A percentile compares a stretch with the other conserved stretches of the same genome.
phyloP scores from a whole-genome alignment of 2,329 filamentous ascomycete genomes.

The Fusarium fujikuroi region DNA sequence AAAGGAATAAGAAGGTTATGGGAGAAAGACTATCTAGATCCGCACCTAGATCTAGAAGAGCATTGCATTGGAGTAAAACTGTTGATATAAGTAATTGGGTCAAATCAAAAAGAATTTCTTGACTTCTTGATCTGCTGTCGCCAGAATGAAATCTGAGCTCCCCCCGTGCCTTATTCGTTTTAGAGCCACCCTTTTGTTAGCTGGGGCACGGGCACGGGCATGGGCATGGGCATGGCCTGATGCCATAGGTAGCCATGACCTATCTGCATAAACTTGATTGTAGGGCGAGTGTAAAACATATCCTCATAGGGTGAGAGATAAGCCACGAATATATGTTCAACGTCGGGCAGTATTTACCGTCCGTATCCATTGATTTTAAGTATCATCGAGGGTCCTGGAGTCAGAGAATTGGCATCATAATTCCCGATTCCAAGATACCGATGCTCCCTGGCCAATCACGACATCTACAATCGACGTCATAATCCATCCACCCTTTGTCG shows the following conservation, averaged over 20 bases:
- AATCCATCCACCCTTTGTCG: conserved; percentile 23
- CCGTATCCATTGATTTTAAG: not conserved
- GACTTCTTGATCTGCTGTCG: not conserved
- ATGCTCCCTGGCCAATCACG: conserved; percentile 28
- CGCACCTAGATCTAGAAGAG: not conserved
- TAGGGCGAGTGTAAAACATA: not conserved
- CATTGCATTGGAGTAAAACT: conserved; percentile 19
- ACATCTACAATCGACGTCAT: conserved; percentile 37
- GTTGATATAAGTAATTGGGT: conserved; percentile 1
- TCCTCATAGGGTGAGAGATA: not conserved
- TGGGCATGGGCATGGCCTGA: not conserved
- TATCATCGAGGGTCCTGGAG: not conserved
- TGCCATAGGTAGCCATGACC: not conserved
- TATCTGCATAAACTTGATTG: not conserved
- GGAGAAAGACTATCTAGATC: not conserved
- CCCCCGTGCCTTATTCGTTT: not conserved
- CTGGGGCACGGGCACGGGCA: not conserved
- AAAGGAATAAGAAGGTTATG: not conserved
- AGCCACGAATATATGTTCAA: not conserved
- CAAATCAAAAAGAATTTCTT: not conserved
- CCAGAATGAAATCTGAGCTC: not conserved
- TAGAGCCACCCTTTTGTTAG: not conserved
- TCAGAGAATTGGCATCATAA: not conserved
- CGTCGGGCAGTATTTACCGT: not conserved
- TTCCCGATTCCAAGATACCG: conserved; percentile 12